Evolutionary conservation across 202 grass and related monocot species (phyloP), one percentile per base, ranked within the genome.

Genomic region (Brachypodium distachyon): DNA sequence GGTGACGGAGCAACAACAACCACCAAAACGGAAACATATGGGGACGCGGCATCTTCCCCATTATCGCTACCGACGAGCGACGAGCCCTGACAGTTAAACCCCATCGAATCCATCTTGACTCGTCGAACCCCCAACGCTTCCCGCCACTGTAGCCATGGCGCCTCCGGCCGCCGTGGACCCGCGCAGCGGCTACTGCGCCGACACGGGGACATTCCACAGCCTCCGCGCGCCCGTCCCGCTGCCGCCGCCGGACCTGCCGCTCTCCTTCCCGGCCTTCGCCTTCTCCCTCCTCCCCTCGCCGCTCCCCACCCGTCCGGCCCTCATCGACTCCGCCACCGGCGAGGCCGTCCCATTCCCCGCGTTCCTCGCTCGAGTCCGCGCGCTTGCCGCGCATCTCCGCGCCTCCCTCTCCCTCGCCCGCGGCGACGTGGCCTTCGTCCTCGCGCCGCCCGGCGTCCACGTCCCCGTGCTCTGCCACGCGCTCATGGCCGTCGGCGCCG

Each of bases 151-250:
- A 73, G 38, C 28, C 37, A 83, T 77, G 72, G n/a, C n/a, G n/a
- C 36, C 77, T 65, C 4, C 49, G n/a, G 11, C 14, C 47, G 61
- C 44, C 68, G 51, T 78, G 23, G 82, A 89, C 50, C 82, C 68
- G 7, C 9, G 70, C 18, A 92, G 89, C 78, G 82, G 89, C 74
- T 92, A 76, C 78, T 79, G 74, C 85, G 62, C 78, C 25, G 43
- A 61, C n/a, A 83, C 82, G 13, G 36, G 18, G 63, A 92, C 59
- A 54, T 96, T 85, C 77, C 77, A 77, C 63, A 96, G 86, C 63
- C 61, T 96, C 57, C 92, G 77, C 19, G 25, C 63, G 1, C 53
- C 57, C 21, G 9, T 54, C 46, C 87, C 77, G 26, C 67, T 82
- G 34, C 77, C 84, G 18, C 50, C 82, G 0, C 23, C 36, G 5